Percentiles rank a stretch among this genome's conserved stretches.
phyloP scores from a whole-genome alignment of 2,329 filamentous ascomycete species.

The Exophiala alcalophila region DNA sequence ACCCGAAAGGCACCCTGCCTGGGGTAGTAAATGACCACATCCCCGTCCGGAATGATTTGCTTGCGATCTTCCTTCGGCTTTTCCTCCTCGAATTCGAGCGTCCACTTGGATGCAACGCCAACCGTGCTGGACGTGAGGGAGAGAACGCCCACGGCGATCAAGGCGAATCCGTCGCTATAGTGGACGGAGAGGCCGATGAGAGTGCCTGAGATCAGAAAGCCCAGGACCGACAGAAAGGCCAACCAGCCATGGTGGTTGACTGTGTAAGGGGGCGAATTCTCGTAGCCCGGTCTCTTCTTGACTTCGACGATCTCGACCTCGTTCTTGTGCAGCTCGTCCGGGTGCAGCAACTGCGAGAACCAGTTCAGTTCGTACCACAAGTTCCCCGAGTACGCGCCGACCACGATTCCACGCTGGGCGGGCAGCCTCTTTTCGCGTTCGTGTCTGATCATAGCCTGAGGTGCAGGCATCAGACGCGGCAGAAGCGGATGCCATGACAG shows the following conservation, averaged over 20 bases:
- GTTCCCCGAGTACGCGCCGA: constrained; percentile 58
- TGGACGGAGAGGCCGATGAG: constrained; percentile 53
- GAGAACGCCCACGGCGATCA: constrained; percentile 52
- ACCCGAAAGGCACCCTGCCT: constrained; percentile 56
- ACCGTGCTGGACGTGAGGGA: constrained; percentile 54
- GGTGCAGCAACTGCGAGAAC: constrained; percentile 61
- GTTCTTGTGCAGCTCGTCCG: constrained; percentile 37
- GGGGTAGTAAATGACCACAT: constrained; percentile 61
- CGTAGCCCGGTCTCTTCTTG: constrained; percentile 31
- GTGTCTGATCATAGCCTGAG: constrained; percentile 60
- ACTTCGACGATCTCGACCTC: constrained; percentile 44
- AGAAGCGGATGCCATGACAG: constrained; percentile 58
- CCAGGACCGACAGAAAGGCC: too few species aligned
- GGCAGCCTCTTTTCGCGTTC: constrained; percentile 56
- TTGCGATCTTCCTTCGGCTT: constrained; percentile 36
- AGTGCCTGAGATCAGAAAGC: too few species aligned
- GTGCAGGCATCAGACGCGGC: constrained; percentile 60
- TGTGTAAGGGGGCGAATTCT: too few species aligned
- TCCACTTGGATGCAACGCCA: constrained; percentile 59
- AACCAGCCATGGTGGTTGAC: too few species aligned
- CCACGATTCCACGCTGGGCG: constrained; percentile 53
- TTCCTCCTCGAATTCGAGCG: constrained; percentile 52
- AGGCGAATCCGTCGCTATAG: constrained; percentile 54
- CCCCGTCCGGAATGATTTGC: constrained; percentile 50
- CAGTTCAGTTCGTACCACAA: constrained; percentile 57